Conservation (phyloP, 306 rosid genomes). For the Alnus glutinosa region DNA sequence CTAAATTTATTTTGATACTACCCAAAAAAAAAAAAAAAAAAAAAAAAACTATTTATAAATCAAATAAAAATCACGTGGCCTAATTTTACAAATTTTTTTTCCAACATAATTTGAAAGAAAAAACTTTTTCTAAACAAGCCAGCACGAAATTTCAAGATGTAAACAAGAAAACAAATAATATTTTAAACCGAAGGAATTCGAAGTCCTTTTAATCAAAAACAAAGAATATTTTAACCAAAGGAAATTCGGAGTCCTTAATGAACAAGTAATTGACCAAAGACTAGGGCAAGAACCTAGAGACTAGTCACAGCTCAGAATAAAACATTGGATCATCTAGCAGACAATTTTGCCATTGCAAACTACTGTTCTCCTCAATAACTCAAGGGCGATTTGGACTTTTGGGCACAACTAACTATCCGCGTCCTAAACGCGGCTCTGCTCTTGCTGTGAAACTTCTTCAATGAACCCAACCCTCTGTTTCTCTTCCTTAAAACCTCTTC, state of each 20-base stretch:
- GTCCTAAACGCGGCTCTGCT: background rate
- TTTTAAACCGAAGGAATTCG: background rate
- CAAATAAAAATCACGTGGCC: too few species aligned
- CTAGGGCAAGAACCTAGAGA: background rate
- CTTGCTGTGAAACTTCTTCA: background rate
- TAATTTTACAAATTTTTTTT: too few species aligned
- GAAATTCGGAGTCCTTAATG: background rate
- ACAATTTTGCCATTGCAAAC: background rate
- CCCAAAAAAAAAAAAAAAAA: too few species aligned
- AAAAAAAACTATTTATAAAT: too few species aligned
- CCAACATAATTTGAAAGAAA: background rate
- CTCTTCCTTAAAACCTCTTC: background rate
- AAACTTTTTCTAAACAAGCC: too few species aligned
- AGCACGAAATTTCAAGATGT: background rate
- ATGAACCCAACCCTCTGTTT: background rate
- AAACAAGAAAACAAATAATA: background rate
- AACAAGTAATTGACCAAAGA: background rate
- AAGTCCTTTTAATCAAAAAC: background rate
- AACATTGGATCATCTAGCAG: background rate
- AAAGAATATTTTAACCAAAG: background rate
- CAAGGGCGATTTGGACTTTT: background rate
- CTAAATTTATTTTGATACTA: too few species aligned
- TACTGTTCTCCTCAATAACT: background rate
- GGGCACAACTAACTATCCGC: background rate
- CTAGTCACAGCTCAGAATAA: background rate